Evolutionary conservation across 306 rosid genomes (phyloP).

Genomic region (Albizia julibrissin): DNA sequence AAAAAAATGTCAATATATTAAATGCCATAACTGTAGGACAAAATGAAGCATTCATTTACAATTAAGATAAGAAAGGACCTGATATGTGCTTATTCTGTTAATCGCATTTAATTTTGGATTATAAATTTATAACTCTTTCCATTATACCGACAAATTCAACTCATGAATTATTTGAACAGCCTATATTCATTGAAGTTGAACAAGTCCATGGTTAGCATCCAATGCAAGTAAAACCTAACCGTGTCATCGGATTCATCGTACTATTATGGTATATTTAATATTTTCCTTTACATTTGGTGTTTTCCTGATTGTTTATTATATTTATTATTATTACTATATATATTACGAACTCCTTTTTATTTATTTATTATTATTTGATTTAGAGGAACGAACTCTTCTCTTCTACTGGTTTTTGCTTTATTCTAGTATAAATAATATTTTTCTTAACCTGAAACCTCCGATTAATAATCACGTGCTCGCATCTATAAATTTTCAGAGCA

Average conservation of each 20-base stretch:
- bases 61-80: background rate
- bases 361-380: too few relatives aligned
- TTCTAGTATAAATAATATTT: background rate
- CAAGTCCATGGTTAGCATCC: background rate
- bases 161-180: background rate
- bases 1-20: background rate
- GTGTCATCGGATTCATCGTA: background rate
- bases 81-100: background rate
- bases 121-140: background rate
- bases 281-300: background rate
- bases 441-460: background rate
- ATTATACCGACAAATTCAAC: background rate
- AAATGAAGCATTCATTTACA: background rate
- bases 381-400: background rate
- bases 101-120: background rate
- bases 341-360: too few relatives aligned
- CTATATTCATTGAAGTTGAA: background rate
- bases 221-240: background rate
- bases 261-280: too few relatives aligned
- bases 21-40: background rate
- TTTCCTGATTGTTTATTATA: background rate
- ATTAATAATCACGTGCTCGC: background rate
- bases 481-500: conserved; percentile 3
- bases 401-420: background rate
- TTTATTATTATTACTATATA: background rate